Conservation (phyloP, 129 eudicot species). For the Artemisia argyi region DNA sequence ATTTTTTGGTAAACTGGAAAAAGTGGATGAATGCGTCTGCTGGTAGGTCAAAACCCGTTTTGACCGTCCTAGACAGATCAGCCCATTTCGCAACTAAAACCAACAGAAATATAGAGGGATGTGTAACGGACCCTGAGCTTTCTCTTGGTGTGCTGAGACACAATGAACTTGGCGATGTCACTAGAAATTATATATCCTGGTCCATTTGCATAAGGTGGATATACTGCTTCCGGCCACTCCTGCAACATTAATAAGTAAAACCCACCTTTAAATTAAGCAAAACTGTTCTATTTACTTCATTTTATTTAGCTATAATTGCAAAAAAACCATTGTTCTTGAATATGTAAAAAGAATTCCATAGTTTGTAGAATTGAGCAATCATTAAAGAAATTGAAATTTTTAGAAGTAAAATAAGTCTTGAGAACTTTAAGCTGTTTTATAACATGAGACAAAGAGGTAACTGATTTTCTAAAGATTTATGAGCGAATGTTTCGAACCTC, state of each 20-base stretch:
- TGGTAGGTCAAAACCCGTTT: conserved; percentile 7
- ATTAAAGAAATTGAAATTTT: not conserved
- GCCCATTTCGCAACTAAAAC: conserved; percentile 4
- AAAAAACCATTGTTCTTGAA: conserved; percentile 1
- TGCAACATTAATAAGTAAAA: conserved; percentile 38
- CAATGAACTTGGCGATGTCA: conserved; percentile 73
- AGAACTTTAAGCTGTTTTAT: conserved; percentile 12
- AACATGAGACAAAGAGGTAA: conserved; percentile 10
- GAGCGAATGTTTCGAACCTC: conserved; percentile 50
- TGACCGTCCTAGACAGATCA: not conserved
- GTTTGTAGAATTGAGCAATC: not conserved
- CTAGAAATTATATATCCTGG: conserved; percentile 81
- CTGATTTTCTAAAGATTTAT: not conserved
- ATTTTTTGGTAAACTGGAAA: not conserved
- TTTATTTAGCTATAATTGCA: not conserved
- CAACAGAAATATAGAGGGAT: not conserved
- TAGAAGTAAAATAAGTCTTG: not conserved
- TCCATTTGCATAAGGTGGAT: conserved; percentile 96
- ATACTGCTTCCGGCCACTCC: conserved; percentile 93
- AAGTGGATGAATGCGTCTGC: not conserved
- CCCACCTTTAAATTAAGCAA: conserved; percentile 5
- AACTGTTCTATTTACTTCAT: not conserved
- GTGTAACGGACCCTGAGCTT: conserved; percentile 61
- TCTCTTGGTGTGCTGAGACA: conserved; percentile 58
- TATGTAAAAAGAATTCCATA: not conserved